A percentile compares a stretch with the other conserved stretches of the same genome.
phyloP scores from a whole-genome alignment of 2,329 filamentous ascomycete genomes.

The Fusarium brachygibbosum region DNA sequence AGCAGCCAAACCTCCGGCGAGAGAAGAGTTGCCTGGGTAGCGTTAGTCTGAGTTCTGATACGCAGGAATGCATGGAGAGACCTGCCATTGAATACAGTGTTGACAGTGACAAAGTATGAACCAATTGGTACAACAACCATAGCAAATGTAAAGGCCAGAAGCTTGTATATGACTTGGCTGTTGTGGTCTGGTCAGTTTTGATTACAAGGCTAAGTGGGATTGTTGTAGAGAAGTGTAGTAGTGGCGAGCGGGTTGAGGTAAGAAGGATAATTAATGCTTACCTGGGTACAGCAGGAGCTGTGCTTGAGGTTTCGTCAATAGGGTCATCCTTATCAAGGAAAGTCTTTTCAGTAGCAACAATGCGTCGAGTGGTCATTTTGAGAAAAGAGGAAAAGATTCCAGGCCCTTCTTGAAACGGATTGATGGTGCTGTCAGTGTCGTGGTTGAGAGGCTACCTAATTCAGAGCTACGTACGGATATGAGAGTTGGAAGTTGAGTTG shows the following conservation, averaged over 20 bases:
- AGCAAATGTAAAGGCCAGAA: constrained; percentile 89
- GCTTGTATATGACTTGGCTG: constrained; percentile 88
- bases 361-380: constrained; percentile 78
- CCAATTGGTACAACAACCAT: constrained; percentile 92
- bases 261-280: constrained; percentile 60
- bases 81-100: constrained; percentile 81
- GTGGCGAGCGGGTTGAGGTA: constrained; percentile 18
- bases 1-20: constrained; percentile 86
- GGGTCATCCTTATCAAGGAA: constrained; percentile 71
- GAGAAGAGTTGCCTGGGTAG: constrained; percentile 83
- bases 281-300: constrained; percentile 85
- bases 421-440: constrained; percentile 11
- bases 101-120: constrained; percentile 86
- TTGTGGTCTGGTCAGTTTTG: constrained; percentile 14
- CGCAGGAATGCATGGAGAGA: constrained; percentile 1
- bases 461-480: neutral
- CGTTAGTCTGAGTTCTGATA: constrained; percentile 26
- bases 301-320: constrained; percentile 73
- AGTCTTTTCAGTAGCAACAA: constrained; percentile 74
- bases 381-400: neutral
- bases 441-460: constrained; percentile 28
- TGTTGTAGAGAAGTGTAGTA: constrained; percentile 1
- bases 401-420: neutral
- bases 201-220: neutral
- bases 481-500: constrained; percentile 23